These are phyloP conservation scores for Glaciozyma martinii DNA, from an alignment of 768 basidiomycete genomes.

Conservation along the genomic window DNA sequence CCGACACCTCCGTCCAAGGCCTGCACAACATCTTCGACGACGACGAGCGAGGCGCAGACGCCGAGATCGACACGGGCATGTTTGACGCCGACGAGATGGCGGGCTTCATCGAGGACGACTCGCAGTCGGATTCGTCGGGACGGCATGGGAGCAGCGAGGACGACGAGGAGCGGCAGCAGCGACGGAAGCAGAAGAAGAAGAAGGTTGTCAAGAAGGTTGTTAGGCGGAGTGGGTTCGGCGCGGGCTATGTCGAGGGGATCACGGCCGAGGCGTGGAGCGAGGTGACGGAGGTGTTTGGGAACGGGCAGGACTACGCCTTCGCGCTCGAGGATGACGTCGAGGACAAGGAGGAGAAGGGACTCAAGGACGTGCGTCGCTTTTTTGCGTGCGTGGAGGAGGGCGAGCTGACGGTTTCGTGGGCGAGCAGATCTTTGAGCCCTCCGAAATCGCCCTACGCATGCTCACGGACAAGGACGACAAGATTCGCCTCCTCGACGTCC, in stretches of 20 bases:
- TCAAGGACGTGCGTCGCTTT: slow-evolving; percentile 60
- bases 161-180: slow-evolving; percentile 62
- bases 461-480: slow-evolving; percentile 89
- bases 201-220: slow-evolving; percentile 59
- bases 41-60: slow-evolving; percentile 50
- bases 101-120: slow-evolving; percentile 54
- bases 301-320: slow-evolving; percentile 94
- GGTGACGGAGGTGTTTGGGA: slow-evolving; percentile 90
- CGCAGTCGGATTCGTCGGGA: slow-evolving; percentile 49
- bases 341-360: slow-evolving; percentile 58
- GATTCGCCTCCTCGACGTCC: slow-evolving; percentile 79
- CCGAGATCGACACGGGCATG: slow-evolving; percentile 49
- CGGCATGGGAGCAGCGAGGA: slow-evolving; percentile 63
- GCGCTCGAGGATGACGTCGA: slow-evolving; percentile 72
- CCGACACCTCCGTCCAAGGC: slow-evolving; percentile 45
- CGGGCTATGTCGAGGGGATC: slow-evolving; percentile 24
- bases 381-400: neutral
- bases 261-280: slow-evolving; percentile 66
- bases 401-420: slow-evolving; percentile 2
- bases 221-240: slow-evolving; percentile 10
- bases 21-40: slow-evolving; percentile 73
- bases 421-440: slow-evolving; percentile 86
- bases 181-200: slow-evolving; percentile 45
- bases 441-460: slow-evolving; percentile 80
- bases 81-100: slow-evolving; percentile 84